Evolutionary conservation across 768 basidiomycete genomes (phyloP), one percentile per base, ranked within the genome.

Genomic region (Mycena chlorophos): DNA sequence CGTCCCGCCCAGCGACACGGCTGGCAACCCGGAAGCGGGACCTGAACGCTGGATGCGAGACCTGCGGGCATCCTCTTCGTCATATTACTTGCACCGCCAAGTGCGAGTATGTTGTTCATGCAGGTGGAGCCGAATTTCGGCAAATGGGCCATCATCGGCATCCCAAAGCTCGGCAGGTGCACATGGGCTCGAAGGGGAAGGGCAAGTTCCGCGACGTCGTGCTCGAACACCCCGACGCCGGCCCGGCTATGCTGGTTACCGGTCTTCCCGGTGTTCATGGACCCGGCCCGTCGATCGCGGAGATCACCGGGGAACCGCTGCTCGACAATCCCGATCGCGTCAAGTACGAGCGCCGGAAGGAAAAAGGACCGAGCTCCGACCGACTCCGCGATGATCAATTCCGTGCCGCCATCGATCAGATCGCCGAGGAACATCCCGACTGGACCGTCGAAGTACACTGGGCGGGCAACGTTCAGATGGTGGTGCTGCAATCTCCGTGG

Each of bases 201-300:
- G 14, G 43, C n/a, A 22, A 50, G 57, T 43, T 58, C 14, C 29
- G 6, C 14, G 31, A 37, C 20, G 42, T 51, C 10, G 49, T 56
- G 19, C 43, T 26, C 19, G 55, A 63, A 52, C 48, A 57, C 37
- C 31, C 56, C 56, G 10, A 51, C 26, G 30, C 54, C 28, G 52
- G 49, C 0, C 57, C 57, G 10, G 57, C 52, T 27, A 47, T 54
- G 40, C 60, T 67, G 1, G 30, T 67, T 5, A 60, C 63, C 13
- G 66, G 66, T 27, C 52, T 62, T 3, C 66, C 62, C 25, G 57
- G 56, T 1, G 12, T 65, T 5, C 50, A 53, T 50, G 66, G 66
- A 1, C 65, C 66, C 34, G 65, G 65, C 17, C 48, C 65, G 31
- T 66, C 66, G 0, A 64, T 59, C 2, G 65, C 66, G 1, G 61